phyloP scores from a whole-genome alignment of 495 filamentous ascomycete species.

The Durotheca rogersii region DNA sequence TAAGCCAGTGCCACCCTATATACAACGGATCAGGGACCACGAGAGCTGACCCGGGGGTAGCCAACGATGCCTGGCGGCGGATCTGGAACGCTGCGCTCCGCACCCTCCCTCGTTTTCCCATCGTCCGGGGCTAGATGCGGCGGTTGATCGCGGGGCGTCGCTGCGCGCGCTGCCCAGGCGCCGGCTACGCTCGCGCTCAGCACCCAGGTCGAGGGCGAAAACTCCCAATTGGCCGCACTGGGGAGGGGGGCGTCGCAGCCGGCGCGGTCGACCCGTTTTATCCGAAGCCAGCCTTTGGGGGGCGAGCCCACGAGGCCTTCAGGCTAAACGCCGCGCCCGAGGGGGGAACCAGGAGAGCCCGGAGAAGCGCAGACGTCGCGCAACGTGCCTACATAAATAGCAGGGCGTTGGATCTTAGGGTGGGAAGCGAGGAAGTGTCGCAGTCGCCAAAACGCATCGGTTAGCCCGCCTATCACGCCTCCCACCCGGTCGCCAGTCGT shows the following conservation, averaged over 20 bases:
- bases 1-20: no score
- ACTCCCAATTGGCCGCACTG: constrained; percentile 28
- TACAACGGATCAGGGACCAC: no score
- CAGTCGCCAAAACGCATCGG: no score
- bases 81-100: constrained; percentile 28
- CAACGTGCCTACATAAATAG: constrained; percentile 27
- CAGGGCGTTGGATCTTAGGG: not conserved
- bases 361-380: not conserved
- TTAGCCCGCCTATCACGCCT: no score
- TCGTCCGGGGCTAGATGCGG: constrained; percentile 22
- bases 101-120: constrained; percentile 26
- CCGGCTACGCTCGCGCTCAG: not conserved
- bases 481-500: no score
- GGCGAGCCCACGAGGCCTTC: constrained; percentile 33
- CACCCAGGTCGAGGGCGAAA: not conserved
- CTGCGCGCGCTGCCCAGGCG: not conserved
- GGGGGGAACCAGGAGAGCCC: not conserved
- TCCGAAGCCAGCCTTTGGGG: constrained; percentile 25
- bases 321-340: constrained; percentile 30
- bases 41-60: not conserved
- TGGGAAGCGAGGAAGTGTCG: not conserved
- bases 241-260: constrained; percentile 24
- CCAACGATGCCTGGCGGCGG: not conserved
- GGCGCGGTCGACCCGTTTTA: constrained; percentile 25
- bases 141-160: not conserved